Evolutionary conservation across 805 yeast species (phyloP).

Genomic region (Ogataea wickerhamii): DNA sequence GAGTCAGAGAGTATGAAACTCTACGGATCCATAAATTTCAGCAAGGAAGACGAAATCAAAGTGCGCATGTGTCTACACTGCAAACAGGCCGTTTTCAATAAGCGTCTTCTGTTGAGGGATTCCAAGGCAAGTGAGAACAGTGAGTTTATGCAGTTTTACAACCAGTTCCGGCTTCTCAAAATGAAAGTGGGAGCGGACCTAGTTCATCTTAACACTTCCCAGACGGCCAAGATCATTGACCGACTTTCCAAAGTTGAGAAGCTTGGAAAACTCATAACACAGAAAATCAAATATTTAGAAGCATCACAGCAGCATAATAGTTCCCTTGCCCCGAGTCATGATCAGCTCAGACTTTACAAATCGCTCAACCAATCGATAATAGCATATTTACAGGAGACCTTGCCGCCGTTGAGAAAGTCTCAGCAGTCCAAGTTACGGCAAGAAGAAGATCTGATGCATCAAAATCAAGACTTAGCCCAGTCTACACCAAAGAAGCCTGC

Average conservation of each 20-base stretch:
- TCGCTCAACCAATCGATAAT: conserved; percentile 58
- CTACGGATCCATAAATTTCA: conserved; percentile 1
- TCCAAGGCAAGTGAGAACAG: conserved; percentile 27
- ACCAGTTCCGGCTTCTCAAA: conserved; percentile 23
- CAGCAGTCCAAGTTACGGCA: conserved; percentile 35
- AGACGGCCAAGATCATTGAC: conserved; percentile 44
- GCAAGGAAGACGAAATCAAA: conserved; percentile 22
- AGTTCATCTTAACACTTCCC: conserved; percentile 35
- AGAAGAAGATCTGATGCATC: conserved; percentile 11
- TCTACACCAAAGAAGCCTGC: not conserved
- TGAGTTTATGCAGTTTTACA: conserved; percentile 38
- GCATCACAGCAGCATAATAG: conserved; percentile 14
- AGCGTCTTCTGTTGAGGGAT: conserved; percentile 47
- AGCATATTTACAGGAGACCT: conserved; percentile 60
- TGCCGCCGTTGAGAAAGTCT: conserved; percentile 59
- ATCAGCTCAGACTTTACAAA: conserved; percentile 45
- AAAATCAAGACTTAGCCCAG: conserved; percentile 1
- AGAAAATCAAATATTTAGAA: conserved; percentile 26
- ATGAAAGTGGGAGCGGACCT: conserved; percentile 23
- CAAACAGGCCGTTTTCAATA: conserved; percentile 55
- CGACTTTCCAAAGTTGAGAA: conserved; percentile 50
- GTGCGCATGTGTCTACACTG: conserved; percentile 71
- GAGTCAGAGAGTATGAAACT: not conserved
- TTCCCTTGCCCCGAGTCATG: conserved; percentile 10
- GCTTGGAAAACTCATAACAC: conserved; percentile 40